Conservation (phyloP, 495 filamentous ascomycete species). For the Tetracladium setigerum region DNA sequence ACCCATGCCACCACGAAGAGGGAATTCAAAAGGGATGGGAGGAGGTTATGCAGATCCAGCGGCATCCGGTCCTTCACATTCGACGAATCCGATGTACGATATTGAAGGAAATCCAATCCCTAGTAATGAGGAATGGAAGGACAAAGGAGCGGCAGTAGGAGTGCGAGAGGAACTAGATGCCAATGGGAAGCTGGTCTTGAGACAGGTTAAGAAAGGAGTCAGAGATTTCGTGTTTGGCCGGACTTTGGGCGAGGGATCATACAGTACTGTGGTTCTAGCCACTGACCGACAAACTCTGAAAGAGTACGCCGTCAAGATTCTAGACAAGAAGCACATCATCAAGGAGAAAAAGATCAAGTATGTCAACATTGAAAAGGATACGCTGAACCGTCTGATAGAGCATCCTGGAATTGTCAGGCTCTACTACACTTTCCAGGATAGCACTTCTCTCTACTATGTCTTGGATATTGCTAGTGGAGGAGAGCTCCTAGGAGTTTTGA, state of each 20-base stretch:
- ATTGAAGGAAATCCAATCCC: slow-evolving; percentile 56
- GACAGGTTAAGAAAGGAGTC: slow-evolving; percentile 91
- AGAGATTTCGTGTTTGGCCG: slow-evolving; percentile 94
- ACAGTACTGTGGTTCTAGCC: slow-evolving; percentile 91
- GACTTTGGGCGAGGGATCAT: slow-evolving; percentile 91
- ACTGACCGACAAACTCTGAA: slow-evolving; percentile 93
- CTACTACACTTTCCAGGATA: slow-evolving; percentile 99
- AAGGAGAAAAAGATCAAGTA: slow-evolving; percentile 99
- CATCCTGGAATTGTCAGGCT: slow-evolving; percentile 95
- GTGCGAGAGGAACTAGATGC: slow-evolving; percentile 73
- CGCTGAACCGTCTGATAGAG: slow-evolving; percentile 89
- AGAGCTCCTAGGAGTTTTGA: slow-evolving; percentile 86
- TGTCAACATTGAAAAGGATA: slow-evolving; percentile 99
- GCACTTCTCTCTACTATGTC: slow-evolving; percentile 92
- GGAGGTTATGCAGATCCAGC: slow-evolving; percentile 24
- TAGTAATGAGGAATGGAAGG: slow-evolving; percentile 92
- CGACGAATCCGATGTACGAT: slow-evolving; percentile 38
- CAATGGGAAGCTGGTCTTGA: slow-evolving; percentile 72
- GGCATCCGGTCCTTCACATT: slow-evolving; percentile 33
- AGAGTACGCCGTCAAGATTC: slow-evolving; percentile 96
- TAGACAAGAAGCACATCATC: slow-evolving; percentile 99
- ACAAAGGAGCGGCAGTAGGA: slow-evolving; percentile 77
- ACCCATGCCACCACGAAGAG: slow-evolving; percentile 53
- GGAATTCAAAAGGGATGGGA: slow-evolving; percentile 54
- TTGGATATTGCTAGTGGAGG: slow-evolving; percentile 89